Evolutionary conservation across 2,329 filamentous ascomycete species (phyloP).

Genomic region (Orbilia oligospora): DNA sequence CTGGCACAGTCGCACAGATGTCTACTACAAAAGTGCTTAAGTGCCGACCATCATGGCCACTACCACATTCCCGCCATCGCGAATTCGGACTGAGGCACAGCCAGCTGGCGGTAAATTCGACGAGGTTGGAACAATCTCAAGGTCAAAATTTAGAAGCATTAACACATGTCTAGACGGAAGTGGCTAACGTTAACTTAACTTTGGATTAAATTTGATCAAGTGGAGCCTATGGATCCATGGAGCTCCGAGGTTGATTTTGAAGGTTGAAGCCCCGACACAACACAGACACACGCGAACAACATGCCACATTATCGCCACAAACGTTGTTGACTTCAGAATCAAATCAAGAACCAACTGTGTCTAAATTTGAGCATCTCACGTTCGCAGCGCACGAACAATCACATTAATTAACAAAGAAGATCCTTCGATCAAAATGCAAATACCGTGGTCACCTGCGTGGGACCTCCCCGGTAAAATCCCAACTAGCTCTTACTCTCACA

Average conservation of each 20-base stretch:
- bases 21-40: slow-evolving; percentile 5
- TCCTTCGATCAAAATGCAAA: slow-evolving; percentile 9
- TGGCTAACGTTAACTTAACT: too few relatives aligned
- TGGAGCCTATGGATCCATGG: not conserved
- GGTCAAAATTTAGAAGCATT: not conserved
- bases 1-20: slow-evolving; percentile 15
- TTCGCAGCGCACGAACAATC: slow-evolving; percentile 6
- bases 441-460: slow-evolving; percentile 9
- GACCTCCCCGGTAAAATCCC: not conserved
- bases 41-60: not conserved
- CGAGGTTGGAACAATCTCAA: slow-evolving; percentile 4
- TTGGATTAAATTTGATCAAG: too few relatives aligned
- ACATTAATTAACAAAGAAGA: not conserved
- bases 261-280: slow-evolving; percentile 1
- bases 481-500: slow-evolving; percentile 4
- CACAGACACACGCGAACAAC: not conserved
- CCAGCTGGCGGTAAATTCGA: slow-evolving; percentile 18
- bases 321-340: not conserved
- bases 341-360: not conserved
- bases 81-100: slow-evolving; percentile 15
- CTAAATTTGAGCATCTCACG: slow-evolving; percentile 11
- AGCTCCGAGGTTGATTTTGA: slow-evolving; percentile 3
- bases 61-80: not conserved
- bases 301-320: not conserved
- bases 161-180: not conserved